These are phyloP conservation scores for Penicillium pancosmium DNA, from an alignment of 495 filamentous ascomycete species.

Conservation along the genomic window DNA sequence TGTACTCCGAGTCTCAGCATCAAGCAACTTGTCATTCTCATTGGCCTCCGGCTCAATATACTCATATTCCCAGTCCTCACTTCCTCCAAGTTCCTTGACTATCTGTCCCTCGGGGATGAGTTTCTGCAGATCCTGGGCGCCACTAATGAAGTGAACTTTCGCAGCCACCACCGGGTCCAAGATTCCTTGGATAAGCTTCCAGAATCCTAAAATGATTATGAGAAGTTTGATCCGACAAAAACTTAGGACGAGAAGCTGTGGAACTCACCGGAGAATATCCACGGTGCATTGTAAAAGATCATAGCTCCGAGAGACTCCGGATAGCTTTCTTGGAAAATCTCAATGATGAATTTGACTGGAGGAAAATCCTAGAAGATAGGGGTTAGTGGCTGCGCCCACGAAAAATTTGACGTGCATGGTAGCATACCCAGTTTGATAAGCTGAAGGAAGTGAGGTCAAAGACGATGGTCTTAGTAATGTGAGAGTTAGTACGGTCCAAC, in stretches of 20 bases:
- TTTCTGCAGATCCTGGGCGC: conserved; percentile 68
- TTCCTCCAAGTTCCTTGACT: conserved; percentile 76
- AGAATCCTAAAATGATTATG: conserved; percentile 54
- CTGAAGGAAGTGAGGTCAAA: conserved; percentile 93
- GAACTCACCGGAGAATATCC: conserved; percentile 78
- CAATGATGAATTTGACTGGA: conserved; percentile 95
- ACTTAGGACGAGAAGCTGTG: not conserved
- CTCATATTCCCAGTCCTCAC: conserved; percentile 77
- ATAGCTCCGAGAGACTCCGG: conserved; percentile 85
- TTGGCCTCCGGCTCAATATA: conserved; percentile 73
- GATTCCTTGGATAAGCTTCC: conserved; percentile 88
- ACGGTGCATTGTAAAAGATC: conserved; percentile 90
- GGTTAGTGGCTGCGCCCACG: not conserved
- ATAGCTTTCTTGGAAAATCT: conserved; percentile 95
- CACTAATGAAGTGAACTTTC: conserved; percentile 93
- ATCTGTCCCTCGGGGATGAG: conserved; percentile 71
- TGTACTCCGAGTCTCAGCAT: conserved; percentile 58
- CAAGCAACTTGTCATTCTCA: conserved; percentile 72
- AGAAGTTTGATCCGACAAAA: not conserved
- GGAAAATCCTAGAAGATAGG: conserved; percentile 69
- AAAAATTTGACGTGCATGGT: not conserved
- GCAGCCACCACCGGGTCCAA: conserved; percentile 92
- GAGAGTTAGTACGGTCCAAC: not conserved
- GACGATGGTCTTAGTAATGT: conserved; percentile 62
- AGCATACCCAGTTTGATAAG: conserved; percentile 82